These are phyloP conservation scores for Zizania latifolia DNA, from an alignment of 176 grass and related monocot genomes.

Conservation along the genomic window DNA sequence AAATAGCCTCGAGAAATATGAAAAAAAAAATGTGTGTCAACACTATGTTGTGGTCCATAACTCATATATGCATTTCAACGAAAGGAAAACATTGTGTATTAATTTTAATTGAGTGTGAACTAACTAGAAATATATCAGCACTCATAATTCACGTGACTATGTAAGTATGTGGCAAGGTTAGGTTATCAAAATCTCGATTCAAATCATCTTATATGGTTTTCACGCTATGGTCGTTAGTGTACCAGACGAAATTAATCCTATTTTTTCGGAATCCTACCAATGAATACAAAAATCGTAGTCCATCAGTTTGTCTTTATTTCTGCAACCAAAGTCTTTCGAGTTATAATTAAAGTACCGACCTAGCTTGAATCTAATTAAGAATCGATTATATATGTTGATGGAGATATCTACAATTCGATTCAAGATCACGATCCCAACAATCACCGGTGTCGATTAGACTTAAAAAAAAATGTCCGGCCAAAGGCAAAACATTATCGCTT, in stretches of 20 bases:
- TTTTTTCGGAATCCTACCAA: no score
- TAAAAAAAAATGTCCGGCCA: background rate
- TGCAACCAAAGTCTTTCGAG: background rate
- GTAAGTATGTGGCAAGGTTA: no score
- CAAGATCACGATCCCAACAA: background rate
- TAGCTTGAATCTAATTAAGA: no score
- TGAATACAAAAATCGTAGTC: no score
- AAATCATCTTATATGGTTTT: background rate
- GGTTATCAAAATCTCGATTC: background rate
- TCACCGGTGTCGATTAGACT: background rate
- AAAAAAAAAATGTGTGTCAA: background rate
- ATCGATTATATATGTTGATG: background rate
- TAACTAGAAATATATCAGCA: background rate
- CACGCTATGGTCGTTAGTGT: background rate
- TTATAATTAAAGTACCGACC: background rate
- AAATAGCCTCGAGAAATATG: no score
- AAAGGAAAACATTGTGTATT: background rate
- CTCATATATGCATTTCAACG: background rate
- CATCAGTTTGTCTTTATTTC: background rate
- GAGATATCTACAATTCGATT: background rate
- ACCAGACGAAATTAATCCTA: background rate
- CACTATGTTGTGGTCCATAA: background rate
- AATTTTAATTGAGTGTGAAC: background rate
- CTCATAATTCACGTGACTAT: no score
- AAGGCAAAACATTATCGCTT: background rate